These are phyloP conservation scores for Stellera chamaejasme DNA, from an alignment of 345 rosid species.

Conservation along the genomic window DNA sequence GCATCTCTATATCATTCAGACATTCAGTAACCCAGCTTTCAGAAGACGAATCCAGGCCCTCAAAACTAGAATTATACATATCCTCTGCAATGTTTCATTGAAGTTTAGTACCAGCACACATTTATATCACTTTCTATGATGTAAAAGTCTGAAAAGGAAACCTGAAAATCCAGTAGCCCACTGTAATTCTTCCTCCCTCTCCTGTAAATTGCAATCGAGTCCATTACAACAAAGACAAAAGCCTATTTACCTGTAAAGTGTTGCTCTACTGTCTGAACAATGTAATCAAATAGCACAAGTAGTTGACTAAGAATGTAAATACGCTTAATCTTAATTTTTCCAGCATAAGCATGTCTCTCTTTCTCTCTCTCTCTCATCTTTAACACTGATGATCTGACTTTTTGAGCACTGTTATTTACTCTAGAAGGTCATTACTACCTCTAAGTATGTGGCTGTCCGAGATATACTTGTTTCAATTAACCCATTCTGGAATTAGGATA, in stretches of 20 bases:
- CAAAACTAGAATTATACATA: constrained; percentile 37
- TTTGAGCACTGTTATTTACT: too few species aligned
- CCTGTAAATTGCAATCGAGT: constrained; percentile 24
- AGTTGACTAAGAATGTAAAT: too few species aligned
- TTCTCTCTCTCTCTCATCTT: too few species aligned
- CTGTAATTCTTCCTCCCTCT: constrained; percentile 45
- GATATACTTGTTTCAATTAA: too few species aligned
- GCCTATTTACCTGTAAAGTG: not conserved
- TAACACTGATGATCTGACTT: too few species aligned
- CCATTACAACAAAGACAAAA: constrained; percentile 11
- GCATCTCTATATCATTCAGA: constrained; percentile 57
- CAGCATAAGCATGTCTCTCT: not conserved
- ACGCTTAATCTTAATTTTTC: too few species aligned
- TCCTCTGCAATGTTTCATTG: constrained; percentile 25
- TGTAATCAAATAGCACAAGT: too few species aligned
- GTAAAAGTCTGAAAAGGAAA: constrained; percentile 18
- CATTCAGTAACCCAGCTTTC: constrained; percentile 72
- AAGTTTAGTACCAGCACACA: constrained; percentile 7
- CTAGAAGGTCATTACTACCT: too few species aligned
- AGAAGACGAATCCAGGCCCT: constrained; percentile 41
- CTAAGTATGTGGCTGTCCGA: too few species aligned
- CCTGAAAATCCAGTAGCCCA: constrained; percentile 68
- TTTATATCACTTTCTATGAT: constrained; percentile 8
- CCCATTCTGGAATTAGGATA: not conserved
- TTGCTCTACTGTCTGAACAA: constrained; percentile 1